Base-by-base conservation (phyloP, 2,329 filamentous ascomycete genomes). In the Stachybotrys chlorohalonatus region DNA sequence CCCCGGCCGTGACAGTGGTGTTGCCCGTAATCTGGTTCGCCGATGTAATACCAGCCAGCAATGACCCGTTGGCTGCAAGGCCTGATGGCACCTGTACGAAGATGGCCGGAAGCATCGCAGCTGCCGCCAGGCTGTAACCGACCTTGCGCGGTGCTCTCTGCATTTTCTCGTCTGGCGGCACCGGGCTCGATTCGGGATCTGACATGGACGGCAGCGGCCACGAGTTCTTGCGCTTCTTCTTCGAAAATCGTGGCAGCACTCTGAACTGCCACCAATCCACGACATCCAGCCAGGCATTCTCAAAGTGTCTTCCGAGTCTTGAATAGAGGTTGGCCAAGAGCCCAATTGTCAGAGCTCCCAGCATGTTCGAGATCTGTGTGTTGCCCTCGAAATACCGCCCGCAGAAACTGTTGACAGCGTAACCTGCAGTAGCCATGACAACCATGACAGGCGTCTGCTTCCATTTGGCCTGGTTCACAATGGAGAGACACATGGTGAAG, bases 41-140 rank as follows among this genome's bases (percentile, higher is more conserved):
- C 6, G 75, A 78, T 5, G 73, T 75, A 54, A 86, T 70, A 15
- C 83, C 82, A 7, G 79, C 78, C 6, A 85, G 67, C 16, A 86
- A 69, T 13, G 80, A 83, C 1, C 82, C 82, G 31, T 76, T 75
- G 0, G 80, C 81, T 4, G 83, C 83, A n/a, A 86, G 70, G 31
- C 82, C 81, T 17, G 79, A 82, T 0, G 83, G 83, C 31, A 86
- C 83, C 59, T 84, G 82, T 2, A 86, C 80, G 58, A 95, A 95
- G 59, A 96, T 95, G 6, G 87, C 91, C 0, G 91, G 91, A 9
- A 96, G 73, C 77, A 96, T 89, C 1, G 89, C 87, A 0, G 90
- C 89, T 0, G 90, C 90, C 0, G 91, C 91, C 2, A 95, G 81
- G 1, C 87, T 88, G 66, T 92, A 90, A 11, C 86, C 84, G 6